Conservation (phyloP, 75 land plant species). For the Larix kaempferi region DNA sequence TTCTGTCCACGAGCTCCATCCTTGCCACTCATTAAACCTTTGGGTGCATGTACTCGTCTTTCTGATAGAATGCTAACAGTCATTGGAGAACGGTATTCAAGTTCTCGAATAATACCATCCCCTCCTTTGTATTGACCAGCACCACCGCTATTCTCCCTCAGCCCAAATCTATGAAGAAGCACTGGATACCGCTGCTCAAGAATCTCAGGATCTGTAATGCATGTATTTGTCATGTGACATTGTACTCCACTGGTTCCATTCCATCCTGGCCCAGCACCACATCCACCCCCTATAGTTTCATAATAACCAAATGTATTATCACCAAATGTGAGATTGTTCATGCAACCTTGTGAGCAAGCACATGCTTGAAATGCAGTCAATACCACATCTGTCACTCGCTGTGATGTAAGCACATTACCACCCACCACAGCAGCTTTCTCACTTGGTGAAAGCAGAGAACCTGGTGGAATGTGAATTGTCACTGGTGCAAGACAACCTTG, state of each 20-base stretch:
- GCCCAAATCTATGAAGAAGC: conserved; percentile 70
- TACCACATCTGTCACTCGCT: conserved; percentile 93
- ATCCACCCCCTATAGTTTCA: conserved; percentile 97
- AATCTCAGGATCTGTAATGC: conserved; percentile 99
- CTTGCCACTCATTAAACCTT: conserved; percentile 84
- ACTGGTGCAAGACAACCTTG: conserved; percentile 99
- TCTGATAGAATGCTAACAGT: conserved; percentile 97
- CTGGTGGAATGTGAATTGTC: conserved; percentile 72
- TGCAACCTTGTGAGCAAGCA: conserved; percentile 99
- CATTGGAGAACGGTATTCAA: conserved; percentile 81
- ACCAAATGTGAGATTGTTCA: conserved; percentile 98
- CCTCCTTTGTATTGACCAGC: conserved; percentile 78
- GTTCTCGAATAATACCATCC: conserved; percentile 87
- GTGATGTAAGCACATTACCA: conserved; percentile 98
- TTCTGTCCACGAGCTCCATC: conserved; percentile 86
- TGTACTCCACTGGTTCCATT: conserved; percentile 96
- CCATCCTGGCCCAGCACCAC: conserved; percentile 97
- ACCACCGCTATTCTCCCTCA: conserved; percentile 89
- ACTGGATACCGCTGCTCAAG: conserved; percentile 99
- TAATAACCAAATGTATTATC: conserved; percentile 93
- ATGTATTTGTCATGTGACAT: conserved; percentile 99
- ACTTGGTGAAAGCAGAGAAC: conserved; percentile 93
- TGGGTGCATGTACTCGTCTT: conserved; percentile 88
- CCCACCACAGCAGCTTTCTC: conserved; percentile 99
- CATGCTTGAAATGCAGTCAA: conserved; percentile 96